Base-by-base conservation (phyloP, 805 yeast genomes). In the Barnettozyma sucrosica region DNA sequence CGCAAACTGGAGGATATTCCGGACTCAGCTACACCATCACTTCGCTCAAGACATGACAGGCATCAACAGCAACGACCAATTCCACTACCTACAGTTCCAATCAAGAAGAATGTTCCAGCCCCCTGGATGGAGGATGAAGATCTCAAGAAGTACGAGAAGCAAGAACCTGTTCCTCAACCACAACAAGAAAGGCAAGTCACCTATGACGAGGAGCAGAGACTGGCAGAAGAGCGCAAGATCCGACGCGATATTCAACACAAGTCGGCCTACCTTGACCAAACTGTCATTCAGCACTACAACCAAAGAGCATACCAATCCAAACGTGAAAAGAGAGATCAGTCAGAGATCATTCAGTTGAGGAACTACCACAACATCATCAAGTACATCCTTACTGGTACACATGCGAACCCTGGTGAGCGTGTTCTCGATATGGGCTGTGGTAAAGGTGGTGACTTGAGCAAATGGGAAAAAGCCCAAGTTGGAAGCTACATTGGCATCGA, bases 351-450 rank as follows among this genome's bases (percentile, higher is more conserved):
- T 66, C 85, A 86, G 57, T 71, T 93, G 52, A 75, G 97, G 51
- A 83, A 85, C 56, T 93, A 89, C 75, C 93, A 93, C 66, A 93
- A 93, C 63, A 86, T 90, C 51, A 84, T 93, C 58, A 93, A 93
- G 62, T 86, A 88, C 62, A 86, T 89, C 60, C 68, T 92, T 8
- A 81, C 93, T 46, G 83, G 84, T 47, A 85, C 84, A 55, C 82
- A 73, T 65, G 79, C 83, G 2, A 69, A 69, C 32, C 69, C 71
- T 41, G 68, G 78, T 51, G 75, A 76, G 36, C 73, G 76, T 19
- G 89, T 85, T 1, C 68, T 93, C 18, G 99, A 93, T 61, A 66
- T 92, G 47, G 97, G 97, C 14, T 90, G 98, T 66, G 99, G 99
- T 13, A 95, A 93, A 64, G 99, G 99, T 45, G 99, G 99, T 24